These are phyloP conservation scores for Xanthoconium stramineum DNA, from an alignment of 768 basidiomycete species.

Conservation along the genomic window DNA sequence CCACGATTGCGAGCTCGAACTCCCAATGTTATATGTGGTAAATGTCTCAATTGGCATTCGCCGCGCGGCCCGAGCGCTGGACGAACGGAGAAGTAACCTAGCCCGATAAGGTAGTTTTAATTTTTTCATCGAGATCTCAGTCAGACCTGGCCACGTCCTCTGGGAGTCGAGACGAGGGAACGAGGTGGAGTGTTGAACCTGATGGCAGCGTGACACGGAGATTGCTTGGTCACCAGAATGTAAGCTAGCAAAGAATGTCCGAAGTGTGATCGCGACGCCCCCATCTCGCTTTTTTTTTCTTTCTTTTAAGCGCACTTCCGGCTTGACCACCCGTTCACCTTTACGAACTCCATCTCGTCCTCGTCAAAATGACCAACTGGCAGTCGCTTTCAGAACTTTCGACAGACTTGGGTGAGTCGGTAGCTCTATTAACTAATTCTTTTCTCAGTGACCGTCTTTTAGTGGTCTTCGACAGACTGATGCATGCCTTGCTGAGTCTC, in stretches of 20 bases:
- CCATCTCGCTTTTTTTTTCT: not conserved
- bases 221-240: conserved; percentile 15
- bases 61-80: not conserved
- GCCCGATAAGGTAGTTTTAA: not conserved
- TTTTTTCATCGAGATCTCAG: not conserved
- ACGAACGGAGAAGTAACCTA: not conserved
- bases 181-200: not conserved
- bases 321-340: not conserved
- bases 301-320: not conserved
- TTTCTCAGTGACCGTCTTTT: not conserved
- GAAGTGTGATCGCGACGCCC: conserved; percentile 14
- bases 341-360: not conserved
- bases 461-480: conserved; percentile 40
- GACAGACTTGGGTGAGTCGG: conserved; percentile 36
- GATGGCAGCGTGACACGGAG: conserved; percentile 7
- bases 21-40: not conserved
- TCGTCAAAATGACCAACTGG: conserved; percentile 41
- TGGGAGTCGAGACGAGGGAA: not conserved
- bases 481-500: conserved; percentile 43
- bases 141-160: not conserved
- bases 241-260: conserved; percentile 13
- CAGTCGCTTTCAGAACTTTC: conserved; percentile 36
- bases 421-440: not conserved
- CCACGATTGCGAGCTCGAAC: not conserved
- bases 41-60: not conserved